Conservation (phyloP, 805 yeast species). For the Suhomyces tanzawaensis region DNA sequence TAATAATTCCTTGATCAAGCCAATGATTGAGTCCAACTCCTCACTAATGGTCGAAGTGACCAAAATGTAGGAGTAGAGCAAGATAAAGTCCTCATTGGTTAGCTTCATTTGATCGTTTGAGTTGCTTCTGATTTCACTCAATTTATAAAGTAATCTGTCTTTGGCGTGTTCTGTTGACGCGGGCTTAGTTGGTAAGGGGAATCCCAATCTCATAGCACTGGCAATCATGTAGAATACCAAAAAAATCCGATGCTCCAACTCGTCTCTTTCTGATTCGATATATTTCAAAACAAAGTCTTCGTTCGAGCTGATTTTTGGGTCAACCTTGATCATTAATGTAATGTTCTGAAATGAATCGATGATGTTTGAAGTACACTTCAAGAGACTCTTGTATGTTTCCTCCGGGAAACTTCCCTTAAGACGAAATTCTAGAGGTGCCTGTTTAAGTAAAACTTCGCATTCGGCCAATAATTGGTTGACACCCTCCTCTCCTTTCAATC, state of each 20-base stretch:
- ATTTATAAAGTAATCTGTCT: slow-evolving; percentile 62
- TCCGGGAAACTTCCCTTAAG: slow-evolving; percentile 71
- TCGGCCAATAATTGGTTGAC: slow-evolving; percentile 58
- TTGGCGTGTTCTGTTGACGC: slow-evolving; percentile 76
- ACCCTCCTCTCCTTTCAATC: slow-evolving; percentile 45
- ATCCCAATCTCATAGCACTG: slow-evolving; percentile 69
- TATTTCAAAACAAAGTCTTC: slow-evolving; percentile 57
- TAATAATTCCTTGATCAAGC: slow-evolving; percentile 53
- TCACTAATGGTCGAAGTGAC: slow-evolving; percentile 67
- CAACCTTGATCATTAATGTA: slow-evolving; percentile 63
- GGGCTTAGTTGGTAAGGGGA: slow-evolving; percentile 74
- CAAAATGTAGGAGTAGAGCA: slow-evolving; percentile 71
- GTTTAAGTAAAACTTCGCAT: slow-evolving; percentile 56
- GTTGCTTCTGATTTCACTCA: slow-evolving; percentile 53
- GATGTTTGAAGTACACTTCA: slow-evolving; percentile 59
- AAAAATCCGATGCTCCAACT: slow-evolving; percentile 69
- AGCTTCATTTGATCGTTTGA: slow-evolving; percentile 26
- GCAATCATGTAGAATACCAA: slow-evolving; percentile 76
- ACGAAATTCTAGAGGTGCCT: slow-evolving; percentile 74
- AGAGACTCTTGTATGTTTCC: slow-evolving; percentile 47
- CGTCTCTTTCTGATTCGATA: slow-evolving; percentile 58
- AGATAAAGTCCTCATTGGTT: slow-evolving; percentile 70
- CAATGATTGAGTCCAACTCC: slow-evolving; percentile 59
- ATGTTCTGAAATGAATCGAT: slow-evolving; percentile 75
- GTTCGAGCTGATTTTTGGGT: slow-evolving; percentile 48